Base-by-base conservation (phyloP, 163 green algal genomes). In the Scenedesmus sp. region DNA sequence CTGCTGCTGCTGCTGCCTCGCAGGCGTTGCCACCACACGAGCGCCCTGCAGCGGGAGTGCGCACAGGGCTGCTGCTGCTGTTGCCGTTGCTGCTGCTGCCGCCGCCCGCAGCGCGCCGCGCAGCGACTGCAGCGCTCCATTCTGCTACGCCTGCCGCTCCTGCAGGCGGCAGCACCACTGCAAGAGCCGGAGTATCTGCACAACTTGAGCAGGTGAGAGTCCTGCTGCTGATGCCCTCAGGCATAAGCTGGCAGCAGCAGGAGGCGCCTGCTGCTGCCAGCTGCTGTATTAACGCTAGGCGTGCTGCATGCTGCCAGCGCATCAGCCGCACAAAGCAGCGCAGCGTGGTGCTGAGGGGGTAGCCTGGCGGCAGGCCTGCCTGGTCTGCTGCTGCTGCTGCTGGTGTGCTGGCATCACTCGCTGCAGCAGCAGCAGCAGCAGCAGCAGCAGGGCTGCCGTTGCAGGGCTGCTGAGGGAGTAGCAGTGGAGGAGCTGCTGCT, bases 261-360 rank as follows among this genome's bases (percentile, higher is more conserved):
- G n/a, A 56, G 16, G 3, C 59, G 20, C 56, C 23, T 88, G 83
- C 83, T 74, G 83, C 83, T 20, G 26, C 20, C 59, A 88, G 13
- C 83, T 59, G 83, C n/a, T 60, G 56, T 2, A 23, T 88, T 1
- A 88, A 16, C 20, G 57, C 54, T 26, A 74, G 57, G 7, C 86
- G 64, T 2, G 20, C 64, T 8, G 20, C 26, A 79, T 90, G 86
- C 86, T 90, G 86, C 86, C 86, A 90, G 16, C 66, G 64, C 86
- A 90, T 64, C 62, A 90, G 66, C 3, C 86, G 86, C 4, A 90
- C 26, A 83, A 90, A 90, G n/a, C 59, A 52, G 52, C 66, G 66
- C 26, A 90, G 66, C 13, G 70, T 83, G 20, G 86, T 60, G 34
- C 59, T 34, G 7, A 79, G 70, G 23, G 70, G 70, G 70, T 79